Evolutionary conservation across 2,329 filamentous ascomycete genomes (phyloP).

Genomic region (Pseudomassariella vexata): DNA sequence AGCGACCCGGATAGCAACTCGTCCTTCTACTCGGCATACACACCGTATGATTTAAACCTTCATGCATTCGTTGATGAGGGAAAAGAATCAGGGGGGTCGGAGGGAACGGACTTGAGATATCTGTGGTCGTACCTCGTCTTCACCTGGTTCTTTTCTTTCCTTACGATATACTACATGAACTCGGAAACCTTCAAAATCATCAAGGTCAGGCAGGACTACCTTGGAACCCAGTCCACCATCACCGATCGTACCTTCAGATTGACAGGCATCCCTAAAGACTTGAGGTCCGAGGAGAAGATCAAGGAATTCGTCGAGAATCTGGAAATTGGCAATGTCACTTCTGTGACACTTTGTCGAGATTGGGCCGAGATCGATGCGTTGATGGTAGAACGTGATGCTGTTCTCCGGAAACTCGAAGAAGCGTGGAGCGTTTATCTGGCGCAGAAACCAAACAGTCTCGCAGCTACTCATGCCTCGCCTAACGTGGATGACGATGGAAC

Average conservation of each 20-base stretch:
- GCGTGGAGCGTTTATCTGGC: conserved; percentile 76
- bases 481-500: conserved; percentile 13
- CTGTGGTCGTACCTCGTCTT: conserved; percentile 95
- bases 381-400: conserved; percentile 58
- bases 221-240: conserved; percentile 90
- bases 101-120: conserved; percentile 40
- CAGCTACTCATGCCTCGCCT: conserved; percentile 2
- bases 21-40: not conserved
- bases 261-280: conserved; percentile 75
- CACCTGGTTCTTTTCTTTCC: conserved; percentile 80
- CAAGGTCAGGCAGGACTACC: conserved; percentile 78
- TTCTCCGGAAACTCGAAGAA: conserved; percentile 71
- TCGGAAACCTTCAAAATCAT: conserved; percentile 82
- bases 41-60: not conserved
- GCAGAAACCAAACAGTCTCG: conserved; percentile 34
- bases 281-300: conserved; percentile 77
- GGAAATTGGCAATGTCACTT: conserved; percentile 84
- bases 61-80: not conserved
- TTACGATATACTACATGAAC: conserved; percentile 79
- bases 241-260: conserved; percentile 91
- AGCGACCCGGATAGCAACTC: not conserved
- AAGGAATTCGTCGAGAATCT: conserved; percentile 83
- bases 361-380: conserved; percentile 78
- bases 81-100: conserved; percentile 8
- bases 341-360: conserved; percentile 77